Base-by-base conservation (phyloP, 345 rosid species). In the Brassica carinata region DNA sequence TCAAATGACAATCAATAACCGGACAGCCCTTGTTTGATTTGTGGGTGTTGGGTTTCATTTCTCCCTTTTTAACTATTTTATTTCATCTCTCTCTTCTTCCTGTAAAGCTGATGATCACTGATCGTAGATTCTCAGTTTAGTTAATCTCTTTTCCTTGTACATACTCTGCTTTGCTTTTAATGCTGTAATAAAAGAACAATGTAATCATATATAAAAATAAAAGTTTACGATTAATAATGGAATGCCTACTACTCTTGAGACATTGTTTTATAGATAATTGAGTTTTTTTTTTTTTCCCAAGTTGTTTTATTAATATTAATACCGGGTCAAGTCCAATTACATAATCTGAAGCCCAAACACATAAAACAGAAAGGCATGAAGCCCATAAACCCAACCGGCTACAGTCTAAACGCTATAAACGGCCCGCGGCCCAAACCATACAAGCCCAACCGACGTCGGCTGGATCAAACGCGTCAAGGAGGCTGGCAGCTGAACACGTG, bases 41-140 rank as follows among this genome's bases (percentile, higher is more conserved):
- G 30, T 70, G 79, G 79, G 79, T 61, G 75, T 51, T 74, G 79
- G 83, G 76, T 70, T 43, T 71, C 77, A 64, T 55, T 59, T 48
- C 8, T 9, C 73, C 73, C 40, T 1, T 53, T 14, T 40, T 34
- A 5, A 27, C 30, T 34, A 8, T 71, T 73, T 73, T 36, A 68
- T 9, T 64, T 55, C 73, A 64, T 76, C 18, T 83, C 82, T 83
- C 75, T 67, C 73, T 83, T 79, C 64, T 71, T 57, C 79, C 38
- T 88, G 92, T 88, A 88, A 83, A 87, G 87, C 81, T 77, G 84
- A 77, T 71, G 85, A 77, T 71, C 17, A 69, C 85, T 73, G 78
- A 75, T 77, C 82, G 40, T 79, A 85, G 85, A 82, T 29, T 77
- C 83, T 40, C 76, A 85, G 85, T 82, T 63, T 71, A 76, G 71